Evolutionary conservation across 1,284 basidiomycete genomes (phyloP), one percentile per base, ranked within the genome.

Genomic region (Naganishia cerealis): DNA sequence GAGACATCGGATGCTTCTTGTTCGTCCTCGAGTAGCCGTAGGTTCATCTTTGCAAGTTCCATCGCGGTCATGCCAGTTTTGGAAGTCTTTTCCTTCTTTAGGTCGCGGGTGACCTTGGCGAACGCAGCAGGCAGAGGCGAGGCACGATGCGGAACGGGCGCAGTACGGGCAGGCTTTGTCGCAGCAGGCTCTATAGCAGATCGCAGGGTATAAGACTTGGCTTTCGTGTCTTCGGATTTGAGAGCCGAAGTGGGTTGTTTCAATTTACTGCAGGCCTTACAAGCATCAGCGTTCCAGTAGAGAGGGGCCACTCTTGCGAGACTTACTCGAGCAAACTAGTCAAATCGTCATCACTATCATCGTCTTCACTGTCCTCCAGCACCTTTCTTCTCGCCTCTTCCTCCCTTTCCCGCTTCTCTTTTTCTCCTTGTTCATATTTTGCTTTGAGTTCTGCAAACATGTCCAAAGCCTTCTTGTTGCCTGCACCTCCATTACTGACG

Each of bases 371-470:
- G 33, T 54, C 61, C 5, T 53, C 50, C 50, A 63, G 26, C 16
- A 54, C 5, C 50, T 53, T 63, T 18, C 54, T 63, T 40, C 61
- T 53, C 50, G 48, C 61, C 6, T 38, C 61, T 53, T 53, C 61
- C 24, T 63, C 61, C 50, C 40, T 39, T 26, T 54, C 16, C 24
- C 61, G 61, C 39, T 40, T 63, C 38, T 63, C 61, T 24, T 26
- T 2, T 21, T 54, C 61, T 43, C 54, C 61, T 26, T 53, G 61
- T 13, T 63, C 61, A 42, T 63, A 50, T 39, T 54, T 63, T 39
- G 61, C 50, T 33, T 43, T 43, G 3, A 63, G 61, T 43, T 54
- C 38, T 9, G 61, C 50, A 43, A 63, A 63, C 50, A 63, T 63
- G 29, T 63, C 61, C 8, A 54, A 21, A 15, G 50, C 50, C 18